These are phyloP conservation scores for Podila epicladia DNA, from an alignment of 192 early-diverging fungal genomes.

Conservation along the genomic window DNA sequence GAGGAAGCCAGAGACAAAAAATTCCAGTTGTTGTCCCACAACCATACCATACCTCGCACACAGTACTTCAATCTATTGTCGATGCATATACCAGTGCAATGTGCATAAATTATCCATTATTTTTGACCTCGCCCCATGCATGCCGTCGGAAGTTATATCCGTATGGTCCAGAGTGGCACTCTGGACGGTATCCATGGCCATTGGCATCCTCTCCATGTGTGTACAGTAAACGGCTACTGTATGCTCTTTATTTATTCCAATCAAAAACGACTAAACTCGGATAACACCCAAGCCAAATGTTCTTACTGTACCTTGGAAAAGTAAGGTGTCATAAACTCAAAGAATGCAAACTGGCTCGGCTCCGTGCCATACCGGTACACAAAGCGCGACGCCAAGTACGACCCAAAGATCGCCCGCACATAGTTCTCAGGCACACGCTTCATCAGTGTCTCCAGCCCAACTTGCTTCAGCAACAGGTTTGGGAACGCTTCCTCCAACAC, in stretches of 20 bases:
- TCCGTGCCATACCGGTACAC: constrained; percentile 96
- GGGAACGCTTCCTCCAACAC: constrained; percentile 94
- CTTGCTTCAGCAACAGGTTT: constrained; percentile 85
- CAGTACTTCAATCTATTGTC: not conserved
- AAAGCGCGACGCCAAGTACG: constrained; percentile 93
- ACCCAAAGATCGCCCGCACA: constrained; percentile 97
- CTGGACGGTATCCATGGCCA: too few relatives aligned
- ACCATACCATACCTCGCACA: not conserved
- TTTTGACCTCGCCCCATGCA: too few relatives aligned
- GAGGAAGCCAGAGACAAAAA: not conserved
- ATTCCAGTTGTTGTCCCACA: not conserved
- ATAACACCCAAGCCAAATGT: too few relatives aligned
- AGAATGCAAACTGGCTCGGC: constrained; percentile 98
- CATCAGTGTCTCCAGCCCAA: constrained; percentile 88
- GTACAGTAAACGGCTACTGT: too few relatives aligned
- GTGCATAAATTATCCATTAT: too few relatives aligned
- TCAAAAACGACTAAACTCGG: too few relatives aligned
- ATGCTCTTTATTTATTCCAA: too few relatives aligned
- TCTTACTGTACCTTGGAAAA: constrained; percentile 50
- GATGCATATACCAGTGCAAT: too few relatives aligned
- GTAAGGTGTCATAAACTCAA: constrained; percentile 87
- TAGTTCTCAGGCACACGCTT: constrained; percentile 93
- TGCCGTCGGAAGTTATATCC: too few relatives aligned
- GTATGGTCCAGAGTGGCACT: too few relatives aligned
- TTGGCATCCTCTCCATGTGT: too few relatives aligned